Evolutionary conservation across 371 early-diverging fungal genomes (phyloP), one percentile per base, ranked within the genome.

Genomic region (Syncephalastrum racemosum): DNA sequence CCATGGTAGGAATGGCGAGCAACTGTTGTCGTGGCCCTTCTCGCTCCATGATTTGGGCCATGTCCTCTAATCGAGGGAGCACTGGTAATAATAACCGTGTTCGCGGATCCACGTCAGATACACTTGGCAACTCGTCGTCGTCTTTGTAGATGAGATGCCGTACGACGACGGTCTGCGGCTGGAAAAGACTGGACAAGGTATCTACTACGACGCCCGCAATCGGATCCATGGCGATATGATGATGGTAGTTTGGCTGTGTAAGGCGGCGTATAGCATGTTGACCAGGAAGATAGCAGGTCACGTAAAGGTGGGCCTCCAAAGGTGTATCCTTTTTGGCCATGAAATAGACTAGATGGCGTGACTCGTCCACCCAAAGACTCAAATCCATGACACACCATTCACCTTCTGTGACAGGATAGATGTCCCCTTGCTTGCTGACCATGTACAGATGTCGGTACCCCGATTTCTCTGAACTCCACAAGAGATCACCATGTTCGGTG

Each of bases 361-460:
- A 22, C 25, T 76, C 75, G 56, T 92, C 92, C 5, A 90, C 87
- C 54, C 63, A 78, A 43, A 90, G 70, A 0, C 80, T 79, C 52
- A 70, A 61, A 60, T 90, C 89, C 8, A 79, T 57, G 6, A 88
- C 79, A 19, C 83, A 80, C 78, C 86, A 87, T 12, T 71, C 63
- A 1, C 86, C 86, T 20, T 77, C 69, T 8, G 66, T 65, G 12
- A 77, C 23, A 1, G 20, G 8, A 31, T 31, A 31, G 15, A 64
- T 24, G 31, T 50, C 25, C 12, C 19, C 46, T 1, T 41, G 46
- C 19, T 47, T 57, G 22, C 18, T 18, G 0, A 66, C 76, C 6
- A 73, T 60, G 59, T 88, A 89, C 20, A 92, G 63, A 61, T 92
- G 91, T 22, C 89, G 80, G 56, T 71, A 89, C 1, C 90, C 90